Evolutionary conservation across 345 rosid species (phyloP).

Genomic region (Erucastrum elatum): DNA sequence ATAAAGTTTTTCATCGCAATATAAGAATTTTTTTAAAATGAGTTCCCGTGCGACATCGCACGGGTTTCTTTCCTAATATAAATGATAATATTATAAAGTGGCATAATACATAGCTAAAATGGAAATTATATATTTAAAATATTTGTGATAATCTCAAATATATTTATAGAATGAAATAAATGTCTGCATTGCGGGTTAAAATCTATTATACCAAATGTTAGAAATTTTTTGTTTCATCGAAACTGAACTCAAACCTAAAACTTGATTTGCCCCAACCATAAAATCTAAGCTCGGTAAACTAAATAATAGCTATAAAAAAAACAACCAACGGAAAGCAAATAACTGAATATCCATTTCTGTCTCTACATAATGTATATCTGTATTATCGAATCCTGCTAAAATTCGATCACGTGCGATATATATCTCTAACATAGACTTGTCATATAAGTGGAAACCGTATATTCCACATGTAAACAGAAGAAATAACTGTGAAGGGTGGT

Average conservation of each 20-base stretch:
- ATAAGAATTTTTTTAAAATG: too few relatives aligned
- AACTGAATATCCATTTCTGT: neutral
- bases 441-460: conserved; percentile 25
- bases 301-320: neutral
- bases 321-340: neutral
- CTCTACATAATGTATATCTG: neutral
- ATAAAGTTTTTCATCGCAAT: too few relatives aligned
- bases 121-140: too few relatives aligned
- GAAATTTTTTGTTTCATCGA: neutral
- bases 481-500: neutral
- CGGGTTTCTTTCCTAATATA: too few relatives aligned
- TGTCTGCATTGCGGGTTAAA: too few relatives aligned
- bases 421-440: conserved; percentile 22
- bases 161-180: too few relatives aligned
- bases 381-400: conserved; percentile 14
- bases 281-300: neutral
- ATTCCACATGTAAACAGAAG: conserved; percentile 29
- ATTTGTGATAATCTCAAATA: too few relatives aligned
- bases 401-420: conserved; percentile 25
- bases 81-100: too few relatives aligned
- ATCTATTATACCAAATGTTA: too few relatives aligned
- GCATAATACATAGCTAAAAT: too few relatives aligned
- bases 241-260: neutral
- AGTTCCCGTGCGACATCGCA: too few relatives aligned
- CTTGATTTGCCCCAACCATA: neutral